Evolutionary conservation across 371 early-diverging fungal genomes (phyloP), one percentile per base, ranked within the genome.

Genomic region (Zancudomyces culisetae): DNA sequence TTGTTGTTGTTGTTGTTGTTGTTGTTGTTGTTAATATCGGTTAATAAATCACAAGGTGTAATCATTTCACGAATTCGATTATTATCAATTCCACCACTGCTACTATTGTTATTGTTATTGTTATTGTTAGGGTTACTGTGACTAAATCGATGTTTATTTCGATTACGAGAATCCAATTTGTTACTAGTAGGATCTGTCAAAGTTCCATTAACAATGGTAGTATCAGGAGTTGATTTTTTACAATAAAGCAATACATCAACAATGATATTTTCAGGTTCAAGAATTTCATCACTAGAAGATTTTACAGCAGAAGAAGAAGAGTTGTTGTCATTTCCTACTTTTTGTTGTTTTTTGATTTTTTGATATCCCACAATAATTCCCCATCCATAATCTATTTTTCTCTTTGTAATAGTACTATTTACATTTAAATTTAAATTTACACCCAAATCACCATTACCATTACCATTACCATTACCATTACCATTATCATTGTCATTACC

Each of bases 331-430:
- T 62, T 56, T 19, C 57, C 61, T 40, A 51, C 40, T 39, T 60
- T 43, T 18, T 60, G 56, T 20, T 55, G 60, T 42, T 54, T 45
- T 42, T 60, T 50, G 49, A 58, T 65, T 61, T 72, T 73, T 52
- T 69, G 70, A 64, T 71, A 83, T 28, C 72, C 72, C 23, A 83
- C 67, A 10, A 93, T 79, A 42, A 81, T 76, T 35, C 93, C 92
- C 91, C 90, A 93, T n/a, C 92, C 97, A 66, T 86, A 97, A 53
- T 92, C 83, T 62, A 78, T 64, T n/a, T n/a, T n/a, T n/a, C n/a
- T n/a, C n/a, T n/a, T n/a, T n/a, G n/a, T n/a, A n/a, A n/a, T n/a
- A n/a, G n/a, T n/a, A n/a, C n/a, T n/a, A n/a, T n/a, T n/a, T n/a
- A n/a, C 29, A 70, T 71, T 15, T 71, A 74, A 15, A 74, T 71